A percentile compares a stretch with the other conserved stretches of the same genome.
Evolutionary conservation across 805 yeast species (phyloP).

Genomic region (Kodamaea sagamina): DNA sequence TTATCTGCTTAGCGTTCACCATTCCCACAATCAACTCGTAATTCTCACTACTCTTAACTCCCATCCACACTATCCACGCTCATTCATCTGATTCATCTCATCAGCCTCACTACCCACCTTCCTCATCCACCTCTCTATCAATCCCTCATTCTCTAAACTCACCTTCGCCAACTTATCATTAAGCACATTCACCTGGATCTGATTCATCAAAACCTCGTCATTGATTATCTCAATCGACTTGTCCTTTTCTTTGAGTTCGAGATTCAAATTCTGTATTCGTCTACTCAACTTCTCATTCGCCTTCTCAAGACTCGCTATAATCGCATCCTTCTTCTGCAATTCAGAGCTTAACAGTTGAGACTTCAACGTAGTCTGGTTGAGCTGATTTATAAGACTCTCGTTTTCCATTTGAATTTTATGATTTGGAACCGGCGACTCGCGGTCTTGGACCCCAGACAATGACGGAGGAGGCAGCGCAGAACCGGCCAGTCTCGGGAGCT

Average conservation of each 20-base stretch:
- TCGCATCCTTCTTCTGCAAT: conserved; percentile 13
- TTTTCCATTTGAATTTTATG: conserved; percentile 10
- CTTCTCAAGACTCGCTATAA: conserved; percentile 20
- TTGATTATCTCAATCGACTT: conserved; percentile 59
- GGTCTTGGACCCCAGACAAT: conserved; percentile 12
- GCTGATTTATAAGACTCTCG: conserved; percentile 8
- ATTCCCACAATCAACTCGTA: too few species aligned
- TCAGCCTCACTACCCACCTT: conserved; percentile 58
- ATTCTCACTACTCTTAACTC: background rate
- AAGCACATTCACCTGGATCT: conserved; percentile 58
- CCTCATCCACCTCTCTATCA: conserved; percentile 50
- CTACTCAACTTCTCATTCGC: conserved; percentile 19
- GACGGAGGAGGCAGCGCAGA: conserved; percentile 7
- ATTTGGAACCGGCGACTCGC: background rate
- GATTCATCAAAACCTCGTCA: conserved; percentile 63
- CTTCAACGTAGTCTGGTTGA: conserved; percentile 29
- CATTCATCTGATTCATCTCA: conserved; percentile 51
- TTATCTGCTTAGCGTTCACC: too few species aligned
- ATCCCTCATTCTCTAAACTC: conserved; percentile 48
- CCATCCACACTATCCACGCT: background rate
- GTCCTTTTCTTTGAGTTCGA: conserved; percentile 48
- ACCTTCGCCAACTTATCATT: conserved; percentile 39
- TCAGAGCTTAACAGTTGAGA: conserved; percentile 21
- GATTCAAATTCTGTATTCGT: conserved; percentile 25
- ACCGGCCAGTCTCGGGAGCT: conserved; percentile 4